Evolutionary conservation across 2,329 filamentous ascomycete genomes (phyloP).

Genomic region (Pseudopithomyces maydicus): DNA sequence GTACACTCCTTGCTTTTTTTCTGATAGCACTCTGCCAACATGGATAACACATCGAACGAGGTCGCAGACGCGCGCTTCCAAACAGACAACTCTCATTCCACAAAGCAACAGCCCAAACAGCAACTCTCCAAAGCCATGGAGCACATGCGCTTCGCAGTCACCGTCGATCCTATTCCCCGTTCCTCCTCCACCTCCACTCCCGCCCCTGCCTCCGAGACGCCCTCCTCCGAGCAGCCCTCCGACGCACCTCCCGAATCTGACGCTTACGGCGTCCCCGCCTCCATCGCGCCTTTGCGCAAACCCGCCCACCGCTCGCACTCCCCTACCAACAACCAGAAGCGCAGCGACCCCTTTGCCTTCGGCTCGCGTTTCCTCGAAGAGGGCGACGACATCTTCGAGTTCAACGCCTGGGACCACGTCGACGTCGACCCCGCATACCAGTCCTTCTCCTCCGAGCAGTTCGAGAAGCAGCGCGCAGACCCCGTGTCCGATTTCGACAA

Average conservation of each 20-base stretch:
- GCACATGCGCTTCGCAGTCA: conserved; percentile 57
- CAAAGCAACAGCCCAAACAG: conserved; percentile 44
- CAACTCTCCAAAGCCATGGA: conserved; percentile 59
- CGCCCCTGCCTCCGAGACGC: conserved; percentile 14
- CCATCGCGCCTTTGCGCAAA: conserved; percentile 51
- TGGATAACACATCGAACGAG: conserved; percentile 22
- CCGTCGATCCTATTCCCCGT: conserved; percentile 42
- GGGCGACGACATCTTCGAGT: conserved; percentile 90
- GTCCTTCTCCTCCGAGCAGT: conserved; percentile 83
- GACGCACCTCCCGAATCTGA: conserved; percentile 36
- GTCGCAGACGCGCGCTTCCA: conserved; percentile 28
- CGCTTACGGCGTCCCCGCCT: conserved; percentile 57
- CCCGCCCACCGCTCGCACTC: conserved; percentile 69
- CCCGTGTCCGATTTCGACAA: conserved; percentile 95
- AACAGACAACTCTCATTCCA: conserved; percentile 38
- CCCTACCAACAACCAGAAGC: conserved; percentile 77
- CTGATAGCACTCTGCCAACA: conserved; percentile 2
- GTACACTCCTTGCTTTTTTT: not conserved
- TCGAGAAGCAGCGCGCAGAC: conserved; percentile 78
- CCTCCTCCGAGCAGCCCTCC: conserved; percentile 15
- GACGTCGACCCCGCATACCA: conserved; percentile 88
- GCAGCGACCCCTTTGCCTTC: conserved; percentile 92
- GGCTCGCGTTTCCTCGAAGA: conserved; percentile 84
- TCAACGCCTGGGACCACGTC: conserved; percentile 99
- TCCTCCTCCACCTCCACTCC: conserved; percentile 17